These are phyloP conservation scores for Paraconiothyrium brasiliense DNA, from an alignment of 2,329 filamentous ascomycete species.

Conservation along the genomic window DNA sequence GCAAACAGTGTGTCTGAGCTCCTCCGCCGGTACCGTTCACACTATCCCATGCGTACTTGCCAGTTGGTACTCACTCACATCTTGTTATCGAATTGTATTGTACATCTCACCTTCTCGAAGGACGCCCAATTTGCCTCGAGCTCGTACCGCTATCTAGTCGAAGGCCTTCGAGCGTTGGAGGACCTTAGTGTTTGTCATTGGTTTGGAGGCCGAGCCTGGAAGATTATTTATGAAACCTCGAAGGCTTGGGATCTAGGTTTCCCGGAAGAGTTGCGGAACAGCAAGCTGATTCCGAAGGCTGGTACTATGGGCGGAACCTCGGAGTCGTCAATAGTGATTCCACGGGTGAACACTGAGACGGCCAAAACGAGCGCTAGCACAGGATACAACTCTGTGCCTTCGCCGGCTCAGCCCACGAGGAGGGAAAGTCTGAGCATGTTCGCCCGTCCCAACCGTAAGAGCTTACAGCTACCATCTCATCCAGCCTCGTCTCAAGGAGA, in stretches of 20 bases:
- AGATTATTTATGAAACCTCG: slow-evolving; percentile 54
- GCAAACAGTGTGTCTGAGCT: slow-evolving; percentile 57
- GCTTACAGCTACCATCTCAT: slow-evolving; percentile 29
- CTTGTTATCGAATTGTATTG: slow-evolving; percentile 54
- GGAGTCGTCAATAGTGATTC: slow-evolving; percentile 25
- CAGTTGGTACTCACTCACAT: slow-evolving; percentile 52
- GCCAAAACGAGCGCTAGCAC: slow-evolving; percentile 22
- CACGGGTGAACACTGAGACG: slow-evolving; percentile 14
- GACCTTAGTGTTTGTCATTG: slow-evolving; percentile 55
- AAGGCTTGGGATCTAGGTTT: slow-evolving; percentile 56
- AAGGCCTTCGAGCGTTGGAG: slow-evolving; percentile 54
- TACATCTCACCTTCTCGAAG: slow-evolving; percentile 57
- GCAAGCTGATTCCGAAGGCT: slow-evolving; percentile 35
- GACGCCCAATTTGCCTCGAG: slow-evolving; percentile 33
- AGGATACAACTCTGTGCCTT: slow-evolving; percentile 10
- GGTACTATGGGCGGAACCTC: slow-evolving; percentile 7
- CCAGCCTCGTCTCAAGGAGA: slow-evolving; percentile 23
- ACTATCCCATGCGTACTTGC: slow-evolving; percentile 55
- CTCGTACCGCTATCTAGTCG: slow-evolving; percentile 51
- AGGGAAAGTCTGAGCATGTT: slow-evolving; percentile 46
- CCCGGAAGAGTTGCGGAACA: slow-evolving; percentile 48
- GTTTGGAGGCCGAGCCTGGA: slow-evolving; percentile 54
- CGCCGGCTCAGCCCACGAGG: slow-evolving; percentile 22
- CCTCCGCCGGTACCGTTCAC: slow-evolving; percentile 53
- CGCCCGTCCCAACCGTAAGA: slow-evolving; percentile 22